Conservation (phyloP, 2,329 filamentous ascomycete genomes). For the Cladosporium sp. region DNA sequence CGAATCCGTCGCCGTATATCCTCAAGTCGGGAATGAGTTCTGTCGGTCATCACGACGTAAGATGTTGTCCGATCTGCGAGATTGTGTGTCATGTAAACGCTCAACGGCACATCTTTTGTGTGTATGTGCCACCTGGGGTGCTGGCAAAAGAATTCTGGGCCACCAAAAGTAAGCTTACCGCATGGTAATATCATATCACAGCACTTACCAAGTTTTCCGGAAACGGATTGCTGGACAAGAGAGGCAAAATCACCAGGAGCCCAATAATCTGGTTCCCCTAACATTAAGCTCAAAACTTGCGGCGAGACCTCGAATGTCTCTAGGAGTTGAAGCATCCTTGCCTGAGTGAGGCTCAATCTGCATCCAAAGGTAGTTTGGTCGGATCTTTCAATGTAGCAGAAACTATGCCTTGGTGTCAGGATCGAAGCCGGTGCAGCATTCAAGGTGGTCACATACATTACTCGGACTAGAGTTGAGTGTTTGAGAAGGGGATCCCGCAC, state of each 20-base stretch:
- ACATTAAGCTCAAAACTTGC: not conserved
- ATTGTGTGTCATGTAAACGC: conserved; percentile 10
- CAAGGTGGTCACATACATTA: not conserved
- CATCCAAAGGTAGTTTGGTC: not conserved
- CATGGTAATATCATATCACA: no score
- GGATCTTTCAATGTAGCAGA: not conserved
- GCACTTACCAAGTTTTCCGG: no score
- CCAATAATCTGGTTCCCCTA: conserved; percentile 1
- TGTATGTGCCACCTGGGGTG: conserved; percentile 9
- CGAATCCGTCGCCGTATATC: not conserved
- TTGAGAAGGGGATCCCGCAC: not conserved
- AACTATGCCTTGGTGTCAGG: not conserved
- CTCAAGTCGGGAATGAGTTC: not conserved
- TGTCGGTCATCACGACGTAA: conserved; percentile 1
- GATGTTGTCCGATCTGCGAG: not conserved
- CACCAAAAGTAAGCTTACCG: no score
- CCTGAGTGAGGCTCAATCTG: not conserved
- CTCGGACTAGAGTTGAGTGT: not conserved
- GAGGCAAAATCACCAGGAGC: conserved; percentile 8
- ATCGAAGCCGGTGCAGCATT: not conserved
- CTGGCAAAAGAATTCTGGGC: conserved; percentile 7
- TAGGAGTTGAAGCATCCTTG: not conserved
- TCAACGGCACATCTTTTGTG: not conserved
- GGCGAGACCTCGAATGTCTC: not conserved
- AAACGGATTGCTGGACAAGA: not conserved